Percentiles rank a stretch among this genome's conserved stretches.
Conservation (phyloP, 257 asterid genomes). For the Capsicum baccatum region DNA sequence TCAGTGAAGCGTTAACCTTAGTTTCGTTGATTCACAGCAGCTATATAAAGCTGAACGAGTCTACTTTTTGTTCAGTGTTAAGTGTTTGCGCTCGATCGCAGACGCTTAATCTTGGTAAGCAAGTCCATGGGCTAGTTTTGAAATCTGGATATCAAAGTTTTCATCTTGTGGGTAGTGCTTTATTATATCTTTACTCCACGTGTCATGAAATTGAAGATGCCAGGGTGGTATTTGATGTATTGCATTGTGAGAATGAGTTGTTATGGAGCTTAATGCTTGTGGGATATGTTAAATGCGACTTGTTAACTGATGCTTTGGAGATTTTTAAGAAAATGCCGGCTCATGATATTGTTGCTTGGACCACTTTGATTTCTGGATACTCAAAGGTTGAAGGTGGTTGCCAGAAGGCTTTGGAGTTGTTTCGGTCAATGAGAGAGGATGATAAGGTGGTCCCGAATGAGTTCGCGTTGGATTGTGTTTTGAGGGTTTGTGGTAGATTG, state of each 20-base stretch:
- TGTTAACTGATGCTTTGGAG: constrained; percentile 57
- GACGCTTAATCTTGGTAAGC: constrained; percentile 51
- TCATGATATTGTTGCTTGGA: constrained; percentile 80
- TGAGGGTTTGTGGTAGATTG: constrained; percentile 68
- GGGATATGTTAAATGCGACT: constrained; percentile 63
- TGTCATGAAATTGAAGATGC: constrained; percentile 53
- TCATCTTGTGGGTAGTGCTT: constrained; percentile 64
- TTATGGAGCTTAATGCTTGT: constrained; percentile 79
- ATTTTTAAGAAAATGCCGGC: constrained; percentile 63
- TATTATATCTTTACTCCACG: constrained; percentile 56
- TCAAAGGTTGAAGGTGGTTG: constrained; percentile 60
- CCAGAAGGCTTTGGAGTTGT: constrained; percentile 63
- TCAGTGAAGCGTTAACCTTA: constrained; percentile 45
- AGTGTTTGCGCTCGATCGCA: constrained; percentile 65
- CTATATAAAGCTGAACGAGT: constrained; percentile 55
- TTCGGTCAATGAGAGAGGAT: constrained; percentile 56
- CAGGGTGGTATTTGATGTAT: constrained; percentile 60
- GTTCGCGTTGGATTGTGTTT: constrained; percentile 68
- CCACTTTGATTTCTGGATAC: constrained; percentile 74
- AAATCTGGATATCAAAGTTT: constrained; percentile 57
- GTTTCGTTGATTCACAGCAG: constrained; percentile 59
- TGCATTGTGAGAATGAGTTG: constrained; percentile 53
- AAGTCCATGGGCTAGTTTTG: constrained; percentile 64
- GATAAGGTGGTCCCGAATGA: constrained; percentile 70
- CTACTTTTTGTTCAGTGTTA: constrained; percentile 52